Conservation (phyloP, 1,139 yeast species). For the Pneumocystis carinii region DNA sequence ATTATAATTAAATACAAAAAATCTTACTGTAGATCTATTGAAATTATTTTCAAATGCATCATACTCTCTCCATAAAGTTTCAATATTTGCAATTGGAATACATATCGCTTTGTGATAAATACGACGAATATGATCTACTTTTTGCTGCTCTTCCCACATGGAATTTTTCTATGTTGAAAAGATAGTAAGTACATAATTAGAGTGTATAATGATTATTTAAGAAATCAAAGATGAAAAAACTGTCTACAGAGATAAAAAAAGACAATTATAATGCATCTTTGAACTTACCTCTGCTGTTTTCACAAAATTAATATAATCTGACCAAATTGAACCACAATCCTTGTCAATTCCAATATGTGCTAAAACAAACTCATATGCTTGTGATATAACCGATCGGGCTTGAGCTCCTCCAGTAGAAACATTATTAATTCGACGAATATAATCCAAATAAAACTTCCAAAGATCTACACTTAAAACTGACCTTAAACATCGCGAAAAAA, state of each 20-base stretch:
- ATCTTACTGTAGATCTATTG: slow-evolving; percentile 40
- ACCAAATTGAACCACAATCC: slow-evolving; percentile 60
- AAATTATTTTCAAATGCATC: slow-evolving; percentile 70
- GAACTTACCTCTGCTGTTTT: slow-evolving; percentile 38
- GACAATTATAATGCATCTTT: neutral
- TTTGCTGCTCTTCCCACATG: slow-evolving; percentile 78
- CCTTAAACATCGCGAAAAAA: slow-evolving; percentile 49
- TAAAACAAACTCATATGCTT: slow-evolving; percentile 75
- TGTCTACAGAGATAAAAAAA: neutral
- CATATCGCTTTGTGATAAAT: slow-evolving; percentile 55
- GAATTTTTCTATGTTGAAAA: slow-evolving; percentile 38
- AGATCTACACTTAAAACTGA: slow-evolving; percentile 47
- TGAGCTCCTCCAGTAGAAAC: slow-evolving; percentile 66
- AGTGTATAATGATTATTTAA: neutral
- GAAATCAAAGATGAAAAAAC: neutral
- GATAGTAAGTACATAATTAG: neutral
- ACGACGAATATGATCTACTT: slow-evolving; percentile 60
- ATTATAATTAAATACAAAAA: neutral
- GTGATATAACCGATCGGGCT: slow-evolving; percentile 59
- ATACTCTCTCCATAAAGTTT: slow-evolving; percentile 66
- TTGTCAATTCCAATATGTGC: slow-evolving; percentile 67
- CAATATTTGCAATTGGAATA: slow-evolving; percentile 61
- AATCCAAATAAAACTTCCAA: slow-evolving; percentile 62
- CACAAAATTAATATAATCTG: slow-evolving; percentile 66
- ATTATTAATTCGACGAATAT: slow-evolving; percentile 66